Base-by-base conservation (phyloP, 1,284 basidiomycete genomes). In the Puccinia polysora region DNA sequence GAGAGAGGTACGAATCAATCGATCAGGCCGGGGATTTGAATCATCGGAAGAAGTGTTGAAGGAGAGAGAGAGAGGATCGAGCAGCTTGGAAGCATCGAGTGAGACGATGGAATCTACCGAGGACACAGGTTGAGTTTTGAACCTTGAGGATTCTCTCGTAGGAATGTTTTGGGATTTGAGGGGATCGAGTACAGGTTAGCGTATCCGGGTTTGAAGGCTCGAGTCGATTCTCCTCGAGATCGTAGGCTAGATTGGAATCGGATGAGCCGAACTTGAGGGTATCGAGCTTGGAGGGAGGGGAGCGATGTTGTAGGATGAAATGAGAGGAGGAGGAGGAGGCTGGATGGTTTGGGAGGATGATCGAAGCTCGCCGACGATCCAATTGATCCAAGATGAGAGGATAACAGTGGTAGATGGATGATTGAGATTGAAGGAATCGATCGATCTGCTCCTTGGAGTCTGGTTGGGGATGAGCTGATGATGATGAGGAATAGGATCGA, bases 71-170 rank as follows among this genome's bases (percentile, higher is more conserved):
- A 55, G 10, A 43, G 18, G 10, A 43, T 18, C 5, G 10, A 55
- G 15, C 10, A 32, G 34, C 7, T 28, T 32, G 8, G 18, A 18
- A 43, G 8, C 40, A 43, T 18, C 40, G 18, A 18, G 40, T 43
- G 40, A 43, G 40, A 43, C 8, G 40, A 43, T 8, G 40, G 40
- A 18, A 43, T 43, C 18, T 43, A 60, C 58, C 38, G 14, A 60
- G 23, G 5, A 60, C 58, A 60, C 58, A 60, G 28, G 58, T 60
- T 23, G 58, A 60, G 58, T 60, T 60, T 25, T 23, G 58, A 23
- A 60, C 43, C 20, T 43, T 36, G 23, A 28, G 18, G 38, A 43
- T 38, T 28, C 28, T 40, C 18, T 34, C 36, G 1, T 34, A 60
- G 25, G 32, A 43, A 23, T 23, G 58, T n/a, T 23, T 55, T 2